Base-by-base conservation (phyloP, 2,329 filamentous ascomycete species). In the Fusarium sp. region DNA sequence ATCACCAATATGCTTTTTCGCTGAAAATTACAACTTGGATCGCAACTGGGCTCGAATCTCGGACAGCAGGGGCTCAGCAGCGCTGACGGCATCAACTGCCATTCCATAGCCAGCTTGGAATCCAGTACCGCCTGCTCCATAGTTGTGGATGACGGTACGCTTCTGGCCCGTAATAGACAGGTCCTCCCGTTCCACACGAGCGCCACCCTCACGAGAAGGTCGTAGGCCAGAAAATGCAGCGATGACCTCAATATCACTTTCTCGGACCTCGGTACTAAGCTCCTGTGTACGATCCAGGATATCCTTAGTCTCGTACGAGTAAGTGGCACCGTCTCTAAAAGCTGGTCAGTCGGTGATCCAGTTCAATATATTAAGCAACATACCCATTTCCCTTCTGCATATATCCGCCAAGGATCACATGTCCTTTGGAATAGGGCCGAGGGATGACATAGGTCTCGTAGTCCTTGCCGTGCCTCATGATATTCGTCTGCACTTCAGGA, bases 81-180 rank as follows among this genome's bases (percentile, higher is more conserved):
- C 67, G n/a, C 62, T 57, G 11, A 83, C 81, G 0, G 83, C 79
- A 38, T 84, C 83, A 22, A 81, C 18, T 0, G 83, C 82, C 83
- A 84, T 84, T 7, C 82, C 83, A 42, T 81, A 84, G 6, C 83
- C 83, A 5, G 85, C 84, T 60, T 86, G 85, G 68, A 84, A 87
- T 0, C 85, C 85, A 2, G 85, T 85, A 11, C 85, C 85, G 1
- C 85, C 84, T 6, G 85, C 85, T 6, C 85, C 85, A 69, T 87
- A 86, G 62, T 85, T 85, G 71, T 85, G 84, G 5, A 86, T 81
- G 13, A 84, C 54, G 0, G 69, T 64, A 1, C 77, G 73, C 18
- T 72, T 70, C 42, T 76, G 33, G 7, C 78, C 80, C 3, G 65
- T 66, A 4, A 83, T 73, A 0, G 63, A 22, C 8, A 81, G 20